A percentile compares a stretch with the other conserved stretches of the same genome.
phyloP scores from a whole-genome alignment of 202 grass and related monocot species.

The Elaeis oleifera region DNA sequence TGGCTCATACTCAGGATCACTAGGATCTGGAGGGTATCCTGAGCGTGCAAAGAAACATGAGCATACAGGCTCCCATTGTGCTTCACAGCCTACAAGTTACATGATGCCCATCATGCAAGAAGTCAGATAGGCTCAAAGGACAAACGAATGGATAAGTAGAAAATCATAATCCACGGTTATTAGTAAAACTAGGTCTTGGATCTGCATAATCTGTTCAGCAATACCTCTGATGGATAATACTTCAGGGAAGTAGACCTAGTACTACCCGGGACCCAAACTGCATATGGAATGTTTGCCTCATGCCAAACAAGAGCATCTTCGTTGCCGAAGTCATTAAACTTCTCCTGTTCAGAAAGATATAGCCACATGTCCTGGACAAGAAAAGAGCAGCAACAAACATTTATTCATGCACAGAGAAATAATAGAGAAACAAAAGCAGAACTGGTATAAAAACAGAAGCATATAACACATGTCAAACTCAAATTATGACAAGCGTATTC shows the following conservation, averaged over 20 bases:
- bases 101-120: not conserved
- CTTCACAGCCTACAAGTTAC: conserved; percentile 59
- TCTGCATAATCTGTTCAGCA: not conserved
- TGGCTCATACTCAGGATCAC: conserved; percentile 84
- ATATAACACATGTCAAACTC: too few relatives aligned
- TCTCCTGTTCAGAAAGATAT: conserved; percentile 76
- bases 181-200: too few relatives aligned
- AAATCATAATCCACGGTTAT: too few relatives aligned
- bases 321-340: conserved; percentile 78
- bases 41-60: conserved; percentile 93
- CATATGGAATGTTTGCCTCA: conserved; percentile 93
- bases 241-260: conserved; percentile 54
- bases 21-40: conserved; percentile 94
- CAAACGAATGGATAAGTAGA: too few relatives aligned
- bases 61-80: conserved; percentile 93
- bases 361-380: conserved; percentile 84
- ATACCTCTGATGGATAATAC: conserved; percentile 93
- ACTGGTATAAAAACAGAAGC: not conserved
- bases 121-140: too few relatives aligned
- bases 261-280: conserved; percentile 65
- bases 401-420: not conserved
- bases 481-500: too few relatives aligned
- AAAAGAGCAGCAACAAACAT: not conserved
- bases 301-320: conserved; percentile 90
- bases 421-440: not conserved